Base-by-base conservation (phyloP, 179 eudicot genomes). In the Nepenthes alata region DNA sequence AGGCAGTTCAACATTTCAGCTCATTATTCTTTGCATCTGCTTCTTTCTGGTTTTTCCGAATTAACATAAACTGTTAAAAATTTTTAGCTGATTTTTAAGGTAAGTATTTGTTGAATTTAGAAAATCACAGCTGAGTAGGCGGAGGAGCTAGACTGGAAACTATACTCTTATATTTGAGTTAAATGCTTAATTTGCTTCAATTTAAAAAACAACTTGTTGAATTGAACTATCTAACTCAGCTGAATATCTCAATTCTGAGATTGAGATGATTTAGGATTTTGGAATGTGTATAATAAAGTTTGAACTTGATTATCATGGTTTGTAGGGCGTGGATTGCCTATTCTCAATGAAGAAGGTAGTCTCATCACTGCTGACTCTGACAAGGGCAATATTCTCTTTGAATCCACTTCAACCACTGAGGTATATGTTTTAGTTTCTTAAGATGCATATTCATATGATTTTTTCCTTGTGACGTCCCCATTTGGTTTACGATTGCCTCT, bases 341-440 rank as follows among this genome's bases (percentile, higher is more conserved):
- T 94, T 61, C 60, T 94, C 77, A 81, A 83, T 72, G 99, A 89
- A 79, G 91, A 85, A 67, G 95, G 99, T 53, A 81, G 81, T 60
- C 71, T 83, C 12, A 72, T 89, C 58, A 70, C 81, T 56, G 75
- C 71, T 34, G 85, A 81, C 59, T 71, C 79, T 61, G 86, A 74
- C 44, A 81, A 75, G 75, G 77, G 70, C 61, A 74, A 71, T 73
- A 79, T 64, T 68, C 60, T 59, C 15, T 62, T 75, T 51, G 85
- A 85, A 69, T 67, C 85, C 0, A 47, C 80, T 37, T 76, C 88
- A 41, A 70, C 79, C 57, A 75, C 89, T 44, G 97, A 89, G 97
- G 98, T 93, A 68, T 35, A 61, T 52, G 10, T 55, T 47, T 51
- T 16, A 0, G 15, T 59, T 15, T 5, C 50, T 4, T 35, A 47